Conservation (phyloP, 768 basidiomycete species). For the Termitomyces bulborhizus region DNA sequence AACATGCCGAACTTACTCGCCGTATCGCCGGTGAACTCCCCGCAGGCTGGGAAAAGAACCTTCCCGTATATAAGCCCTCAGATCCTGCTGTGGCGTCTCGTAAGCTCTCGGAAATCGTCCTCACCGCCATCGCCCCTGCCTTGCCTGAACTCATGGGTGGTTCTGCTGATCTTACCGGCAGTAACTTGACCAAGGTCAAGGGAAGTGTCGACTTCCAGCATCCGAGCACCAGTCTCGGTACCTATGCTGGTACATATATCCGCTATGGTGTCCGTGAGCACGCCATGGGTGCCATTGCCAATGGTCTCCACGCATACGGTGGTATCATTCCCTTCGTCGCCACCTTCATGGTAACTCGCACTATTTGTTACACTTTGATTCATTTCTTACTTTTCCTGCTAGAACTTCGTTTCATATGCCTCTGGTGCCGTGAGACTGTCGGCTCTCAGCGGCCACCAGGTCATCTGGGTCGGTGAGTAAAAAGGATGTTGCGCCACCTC, state of each 20-base stretch:
- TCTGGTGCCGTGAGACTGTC: constrained; percentile 90
- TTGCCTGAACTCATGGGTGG: constrained; percentile 87
- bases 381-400: constrained; percentile 2
- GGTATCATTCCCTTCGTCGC: constrained; percentile 87
- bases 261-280: constrained; percentile 98
- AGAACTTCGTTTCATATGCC: constrained; percentile 94
- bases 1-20: constrained; percentile 81
- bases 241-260: constrained; percentile 84
- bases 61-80: constrained; percentile 79
- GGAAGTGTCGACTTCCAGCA: constrained; percentile 87
- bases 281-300: constrained; percentile 94
- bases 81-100: constrained; percentile 88
- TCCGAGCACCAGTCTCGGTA: constrained; percentile 77
- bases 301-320: constrained; percentile 87
- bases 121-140: constrained; percentile 65
- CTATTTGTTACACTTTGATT: not conserved
- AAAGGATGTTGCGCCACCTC: not conserved
- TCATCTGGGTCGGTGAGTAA: constrained; percentile 86
- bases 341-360: constrained; percentile 71
- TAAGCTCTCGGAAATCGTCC: constrained; percentile 87
- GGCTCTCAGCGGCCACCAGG: constrained; percentile 82
- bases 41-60: constrained; percentile 75
- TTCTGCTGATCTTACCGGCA: constrained; percentile 88
- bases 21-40: constrained; percentile 82
- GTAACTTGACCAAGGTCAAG: constrained; percentile 88